Conservation (phyloP, 2,329 filamentous ascomycete species). For the Penicillium brasilianum region DNA sequence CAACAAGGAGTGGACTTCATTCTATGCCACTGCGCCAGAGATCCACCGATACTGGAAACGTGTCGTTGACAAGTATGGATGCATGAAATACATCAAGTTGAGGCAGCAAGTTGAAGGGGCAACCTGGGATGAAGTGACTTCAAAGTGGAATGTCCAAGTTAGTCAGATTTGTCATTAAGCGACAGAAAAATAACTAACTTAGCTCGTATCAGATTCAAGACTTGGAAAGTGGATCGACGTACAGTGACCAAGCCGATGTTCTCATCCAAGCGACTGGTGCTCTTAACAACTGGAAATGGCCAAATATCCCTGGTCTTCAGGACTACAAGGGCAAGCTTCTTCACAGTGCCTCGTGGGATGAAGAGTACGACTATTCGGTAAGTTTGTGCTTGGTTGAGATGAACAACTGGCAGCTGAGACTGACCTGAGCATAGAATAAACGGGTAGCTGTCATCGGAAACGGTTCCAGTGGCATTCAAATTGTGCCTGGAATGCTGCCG, state of each 20-base stretch:
- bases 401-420: background rate
- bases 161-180: background rate
- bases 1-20: conserved; percentile 53
- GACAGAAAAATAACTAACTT: conserved; percentile 1
- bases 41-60: conserved; percentile 57
- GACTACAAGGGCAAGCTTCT: conserved; percentile 53
- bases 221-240: conserved; percentile 24
- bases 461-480: conserved; percentile 50
- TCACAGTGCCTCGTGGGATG: conserved; percentile 53
- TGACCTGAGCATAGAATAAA: conserved; percentile 33
- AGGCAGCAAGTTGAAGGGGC: conserved; percentile 52
- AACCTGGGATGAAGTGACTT: conserved; percentile 48
- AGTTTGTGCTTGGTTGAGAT: background rate
- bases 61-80: conserved; percentile 51
- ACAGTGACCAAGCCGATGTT: conserved; percentile 39
- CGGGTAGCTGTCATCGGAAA: conserved; percentile 45
- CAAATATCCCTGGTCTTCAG: conserved; percentile 53
- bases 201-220: conserved; percentile 30
- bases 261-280: conserved; percentile 48
- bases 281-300: conserved; percentile 52
- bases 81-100: conserved; percentile 55
- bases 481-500: conserved; percentile 45
- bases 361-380: conserved; percentile 41
- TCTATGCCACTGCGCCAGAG: conserved; percentile 55
- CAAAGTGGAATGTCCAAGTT: conserved; percentile 38